Percentiles rank a stretch among this genome's conserved stretches.
These are phyloP conservation scores for Oryza glaberrima DNA, from an alignment of 176 grass and related monocot species.

Conservation along the genomic window DNA sequence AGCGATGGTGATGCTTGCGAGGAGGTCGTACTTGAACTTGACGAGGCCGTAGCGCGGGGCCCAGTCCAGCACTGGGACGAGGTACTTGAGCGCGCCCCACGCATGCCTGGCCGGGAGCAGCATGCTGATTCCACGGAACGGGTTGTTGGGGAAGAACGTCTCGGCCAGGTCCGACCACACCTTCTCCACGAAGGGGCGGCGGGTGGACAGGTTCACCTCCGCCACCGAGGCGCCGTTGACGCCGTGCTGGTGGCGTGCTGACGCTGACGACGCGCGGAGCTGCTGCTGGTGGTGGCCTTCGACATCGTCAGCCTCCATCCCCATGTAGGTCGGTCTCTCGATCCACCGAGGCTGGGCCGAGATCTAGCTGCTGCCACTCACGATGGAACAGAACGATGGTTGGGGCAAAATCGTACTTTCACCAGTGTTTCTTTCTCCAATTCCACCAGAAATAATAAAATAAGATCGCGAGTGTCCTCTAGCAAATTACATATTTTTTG, in stretches of 20 bases:
- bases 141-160: conserved; percentile 93
- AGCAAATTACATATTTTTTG: too few species aligned
- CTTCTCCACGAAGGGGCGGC: conserved; percentile 33
- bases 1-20: conserved; percentile 92
- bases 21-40: conserved; percentile 79
- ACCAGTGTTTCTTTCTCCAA: too few species aligned
- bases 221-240: neutral
- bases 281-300: neutral
- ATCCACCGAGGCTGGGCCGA: neutral
- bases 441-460: too few species aligned
- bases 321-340: conserved; percentile 38
- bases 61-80: conserved; percentile 75
- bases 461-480: too few species aligned
- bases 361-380: neutral
- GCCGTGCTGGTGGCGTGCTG: neutral
- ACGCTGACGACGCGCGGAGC: neutral
- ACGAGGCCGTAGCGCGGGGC: conserved; percentile 57
- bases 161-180: conserved; percentile 59
- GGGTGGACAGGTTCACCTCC: conserved; percentile 57
- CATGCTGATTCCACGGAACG: conserved; percentile 61
- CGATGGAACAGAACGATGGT: too few species aligned
- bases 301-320: conserved; percentile 42
- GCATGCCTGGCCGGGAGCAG: conserved; percentile 33
- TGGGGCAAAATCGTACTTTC: too few species aligned
- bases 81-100: conserved; percentile 69